Evolutionary conservation across 768 basidiomycete species (phyloP).

Genomic region (Lactarius quietus): DNA sequence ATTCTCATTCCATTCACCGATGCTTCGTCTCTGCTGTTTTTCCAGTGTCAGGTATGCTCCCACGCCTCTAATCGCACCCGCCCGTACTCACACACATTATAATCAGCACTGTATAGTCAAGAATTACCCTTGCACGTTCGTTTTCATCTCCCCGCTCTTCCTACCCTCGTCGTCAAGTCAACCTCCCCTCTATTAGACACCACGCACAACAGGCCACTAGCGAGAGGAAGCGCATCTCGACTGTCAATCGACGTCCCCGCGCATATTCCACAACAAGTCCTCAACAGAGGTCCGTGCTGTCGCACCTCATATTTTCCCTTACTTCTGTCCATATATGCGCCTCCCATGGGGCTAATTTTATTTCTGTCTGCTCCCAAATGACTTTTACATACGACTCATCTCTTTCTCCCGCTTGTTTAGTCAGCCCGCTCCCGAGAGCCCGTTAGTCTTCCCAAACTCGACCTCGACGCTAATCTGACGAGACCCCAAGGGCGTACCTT

Average conservation of each 20-base stretch:
- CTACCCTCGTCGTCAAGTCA: conserved; percentile 26
- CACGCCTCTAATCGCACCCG: neutral
- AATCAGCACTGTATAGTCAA: conserved; percentile 78
- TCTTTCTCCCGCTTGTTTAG: no score
- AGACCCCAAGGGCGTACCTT: conserved; percentile 5
- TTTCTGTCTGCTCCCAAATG: neutral
- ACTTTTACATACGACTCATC: conserved; percentile 1
- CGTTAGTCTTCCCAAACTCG: conserved; percentile 15
- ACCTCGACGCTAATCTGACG: neutral
- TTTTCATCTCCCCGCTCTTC: conserved; percentile 28
- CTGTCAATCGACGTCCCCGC: conserved; percentile 59
- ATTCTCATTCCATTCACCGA: neutral
- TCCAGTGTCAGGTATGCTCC: conserved; percentile 27
- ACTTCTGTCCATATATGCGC: neutral
- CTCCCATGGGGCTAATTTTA: neutral
- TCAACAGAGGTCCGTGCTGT: conserved; percentile 47
- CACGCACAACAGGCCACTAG: conserved; percentile 80
- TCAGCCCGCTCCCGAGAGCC: conserved; percentile 13
- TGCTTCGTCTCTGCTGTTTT: neutral
- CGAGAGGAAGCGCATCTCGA: conserved; percentile 70
- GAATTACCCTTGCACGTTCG: conserved; percentile 90
- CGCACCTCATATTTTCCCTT: conserved; percentile 1
- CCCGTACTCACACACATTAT: conserved; percentile 1
- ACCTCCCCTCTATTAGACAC: conserved; percentile 45
- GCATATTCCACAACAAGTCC: conserved; percentile 51